Evolutionary conservation across 2,329 filamentous ascomycete species (phyloP).

Genomic region (Neofusicoccum parvum): DNA sequence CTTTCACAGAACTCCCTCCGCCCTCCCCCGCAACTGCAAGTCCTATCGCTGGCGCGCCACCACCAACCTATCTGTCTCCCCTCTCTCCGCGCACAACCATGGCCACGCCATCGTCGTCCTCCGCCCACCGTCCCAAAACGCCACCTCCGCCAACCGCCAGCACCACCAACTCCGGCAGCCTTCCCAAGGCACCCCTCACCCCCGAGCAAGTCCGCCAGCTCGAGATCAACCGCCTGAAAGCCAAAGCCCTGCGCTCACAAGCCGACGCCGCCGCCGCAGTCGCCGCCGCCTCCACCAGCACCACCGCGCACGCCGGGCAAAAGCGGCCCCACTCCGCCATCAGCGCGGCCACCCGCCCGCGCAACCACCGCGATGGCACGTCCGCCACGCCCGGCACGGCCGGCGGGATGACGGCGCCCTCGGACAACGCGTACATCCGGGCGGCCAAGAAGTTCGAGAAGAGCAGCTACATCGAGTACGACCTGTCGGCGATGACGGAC

Average conservation of each 20-base stretch:
- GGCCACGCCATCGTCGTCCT: conserved; percentile 29
- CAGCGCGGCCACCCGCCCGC: conserved; percentile 52
- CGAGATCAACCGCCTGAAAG: conserved; percentile 83
- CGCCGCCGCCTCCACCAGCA: conserved; percentile 50
- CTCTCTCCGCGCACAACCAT: conserved; percentile 26
- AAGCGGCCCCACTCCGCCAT: conserved; percentile 74
- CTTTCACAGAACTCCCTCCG: no score
- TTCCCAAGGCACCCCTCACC: conserved; percentile 52
- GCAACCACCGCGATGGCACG: conserved; percentile 71
- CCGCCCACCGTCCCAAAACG: conserved; percentile 45
- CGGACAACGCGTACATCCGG: conserved; percentile 51
- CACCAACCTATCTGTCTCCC: no score
- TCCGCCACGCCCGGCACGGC: conserved; percentile 38
- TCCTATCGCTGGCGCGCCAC: no score
- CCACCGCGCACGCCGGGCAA: conserved; percentile 54
- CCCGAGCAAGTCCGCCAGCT: conserved; percentile 64
- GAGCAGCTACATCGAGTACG: conserved; percentile 82
- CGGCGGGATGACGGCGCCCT: conserved; percentile 36
- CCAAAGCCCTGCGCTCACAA: conserved; percentile 81
- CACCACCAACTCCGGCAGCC: conserved; percentile 38
- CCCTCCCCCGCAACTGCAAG: no score
- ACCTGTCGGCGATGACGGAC: conserved; percentile 97
- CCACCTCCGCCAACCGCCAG: conserved; percentile 44
- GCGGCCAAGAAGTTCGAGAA: conserved; percentile 87
- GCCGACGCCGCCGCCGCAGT: conserved; percentile 58